These are phyloP conservation scores for Russula abietina DNA, from an alignment of 768 basidiomycete species.

Conservation along the genomic window DNA sequence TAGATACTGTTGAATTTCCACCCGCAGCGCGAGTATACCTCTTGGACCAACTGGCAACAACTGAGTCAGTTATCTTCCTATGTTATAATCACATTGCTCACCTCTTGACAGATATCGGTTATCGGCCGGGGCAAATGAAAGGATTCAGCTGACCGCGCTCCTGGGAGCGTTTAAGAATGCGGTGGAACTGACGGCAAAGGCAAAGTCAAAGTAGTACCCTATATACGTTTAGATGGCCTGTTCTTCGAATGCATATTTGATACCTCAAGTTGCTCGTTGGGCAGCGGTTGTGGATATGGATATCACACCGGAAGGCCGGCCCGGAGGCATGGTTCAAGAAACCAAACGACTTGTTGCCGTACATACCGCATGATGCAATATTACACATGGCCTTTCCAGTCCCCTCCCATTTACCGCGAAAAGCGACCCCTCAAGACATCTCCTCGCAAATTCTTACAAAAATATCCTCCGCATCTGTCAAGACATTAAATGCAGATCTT, in stretches of 20 bases:
- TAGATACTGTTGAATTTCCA: slow-evolving; percentile 81
- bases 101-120: slow-evolving; percentile 66
- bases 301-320: background rate
- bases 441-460: slow-evolving; percentile 67
- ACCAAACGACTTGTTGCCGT: background rate
- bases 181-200: slow-evolving; percentile 64
- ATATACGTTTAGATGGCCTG: slow-evolving; percentile 7
- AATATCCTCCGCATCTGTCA: slow-evolving; percentile 54
- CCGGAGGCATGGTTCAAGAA: background rate
- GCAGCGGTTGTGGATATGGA: no score
- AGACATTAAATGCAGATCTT: slow-evolving; percentile 52
- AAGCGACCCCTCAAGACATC: slow-evolving; percentile 52
- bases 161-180: slow-evolving; percentile 91
- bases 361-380: background rate
- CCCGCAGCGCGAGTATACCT: slow-evolving; percentile 84
- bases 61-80: slow-evolving; percentile 58
- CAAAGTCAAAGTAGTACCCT: slow-evolving; percentile 20
- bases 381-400: slow-evolving; percentile 63
- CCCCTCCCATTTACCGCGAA: slow-evolving; percentile 67
- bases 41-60: slow-evolving; percentile 89
- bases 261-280: background rate
- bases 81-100: background rate
- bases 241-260: background rate
- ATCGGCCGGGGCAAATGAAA: slow-evolving; percentile 89
- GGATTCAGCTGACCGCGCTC: slow-evolving; percentile 87